These are phyloP conservation scores for Colletotrichum destructivum DNA, from an alignment of 2,329 filamentous ascomycete species.

Conservation along the genomic window DNA sequence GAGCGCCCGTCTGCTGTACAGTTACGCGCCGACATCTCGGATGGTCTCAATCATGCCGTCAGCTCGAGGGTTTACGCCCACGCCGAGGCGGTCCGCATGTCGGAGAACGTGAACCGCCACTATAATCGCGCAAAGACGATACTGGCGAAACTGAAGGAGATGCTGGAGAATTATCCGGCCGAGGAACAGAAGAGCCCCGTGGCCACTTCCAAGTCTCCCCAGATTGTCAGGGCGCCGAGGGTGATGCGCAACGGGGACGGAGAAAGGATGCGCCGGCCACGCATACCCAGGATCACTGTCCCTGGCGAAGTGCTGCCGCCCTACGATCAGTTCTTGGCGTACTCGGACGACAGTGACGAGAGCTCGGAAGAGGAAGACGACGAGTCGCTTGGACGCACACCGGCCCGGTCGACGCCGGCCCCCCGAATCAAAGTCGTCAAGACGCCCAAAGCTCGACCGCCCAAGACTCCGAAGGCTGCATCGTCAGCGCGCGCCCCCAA, in stretches of 20 bases:
- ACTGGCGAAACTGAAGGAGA: conserved; percentile 70
- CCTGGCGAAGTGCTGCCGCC: conserved; percentile 77
- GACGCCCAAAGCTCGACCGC: conserved; percentile 47
- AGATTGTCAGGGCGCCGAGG: conserved; percentile 65
- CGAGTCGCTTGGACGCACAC: conserved; percentile 47
- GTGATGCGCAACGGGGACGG: conserved; percentile 61
- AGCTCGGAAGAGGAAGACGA: conserved; percentile 64
- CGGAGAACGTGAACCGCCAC: conserved; percentile 75
- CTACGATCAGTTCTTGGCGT: conserved; percentile 75
- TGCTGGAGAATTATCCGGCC: conserved; percentile 73
- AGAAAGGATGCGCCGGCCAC: conserved; percentile 62
- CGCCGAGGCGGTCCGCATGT: conserved; percentile 75
- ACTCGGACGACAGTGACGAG: conserved; percentile 67
- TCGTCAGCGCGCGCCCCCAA: conserved; percentile 44
- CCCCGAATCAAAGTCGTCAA: conserved; percentile 68
- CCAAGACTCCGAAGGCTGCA: conserved; percentile 59
- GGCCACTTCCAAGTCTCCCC: conserved; percentile 66
- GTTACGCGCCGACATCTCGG: conserved; percentile 73
- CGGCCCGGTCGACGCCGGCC: conserved; percentile 52
- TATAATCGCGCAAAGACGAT: conserved; percentile 73
- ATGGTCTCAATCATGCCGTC: conserved; percentile 68
- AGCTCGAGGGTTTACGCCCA: conserved; percentile 71
- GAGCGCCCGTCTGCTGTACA: conserved; percentile 64
- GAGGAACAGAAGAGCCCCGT: conserved; percentile 68
- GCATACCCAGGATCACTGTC: conserved; percentile 73